phyloP scores from a whole-genome alignment of 805 yeast species.

The Yarrowia sp. region DNA sequence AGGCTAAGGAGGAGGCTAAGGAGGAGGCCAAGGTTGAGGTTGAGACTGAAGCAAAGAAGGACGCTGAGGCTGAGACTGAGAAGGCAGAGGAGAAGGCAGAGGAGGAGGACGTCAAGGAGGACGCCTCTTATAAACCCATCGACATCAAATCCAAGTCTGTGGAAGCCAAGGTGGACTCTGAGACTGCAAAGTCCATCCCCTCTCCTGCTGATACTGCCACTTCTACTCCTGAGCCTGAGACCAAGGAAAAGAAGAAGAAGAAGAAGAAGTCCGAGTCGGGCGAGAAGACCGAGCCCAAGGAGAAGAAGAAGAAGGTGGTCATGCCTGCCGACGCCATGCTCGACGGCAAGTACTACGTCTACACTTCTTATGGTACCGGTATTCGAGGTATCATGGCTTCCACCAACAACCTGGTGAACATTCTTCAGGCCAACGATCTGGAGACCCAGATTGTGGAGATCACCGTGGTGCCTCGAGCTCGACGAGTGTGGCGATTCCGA shows the following conservation, averaged over 20 bases:
- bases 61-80: conserved; percentile 2
- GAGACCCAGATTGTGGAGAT: conserved; percentile 74
- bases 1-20: not conserved
- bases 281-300: conserved; percentile 18
- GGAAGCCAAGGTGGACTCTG: conserved; percentile 40
- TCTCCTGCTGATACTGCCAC: conserved; percentile 38
- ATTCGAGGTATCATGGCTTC: conserved; percentile 77
- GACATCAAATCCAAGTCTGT: conserved; percentile 30
- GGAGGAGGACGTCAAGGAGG: not conserved
- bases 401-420: conserved; percentile 77
- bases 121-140: conserved; percentile 15
- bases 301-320: conserved; percentile 24
- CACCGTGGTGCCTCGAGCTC: conserved; percentile 87
- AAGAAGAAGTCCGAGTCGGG: conserved; percentile 29
- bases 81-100: conserved; percentile 31
- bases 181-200: conserved; percentile 33
- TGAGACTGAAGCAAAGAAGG: conserved; percentile 1
- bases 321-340: conserved; percentile 38
- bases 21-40: not conserved
- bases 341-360: conserved; percentile 56
- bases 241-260: conserved; percentile 25
- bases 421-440: conserved; percentile 75
- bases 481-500: conserved; percentile 76
- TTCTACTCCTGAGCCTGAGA: conserved; percentile 28
- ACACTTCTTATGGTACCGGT: conserved; percentile 85